phyloP scores from a whole-genome alignment of 768 basidiomycete genomes.

The Boletellus ananiceps region DNA sequence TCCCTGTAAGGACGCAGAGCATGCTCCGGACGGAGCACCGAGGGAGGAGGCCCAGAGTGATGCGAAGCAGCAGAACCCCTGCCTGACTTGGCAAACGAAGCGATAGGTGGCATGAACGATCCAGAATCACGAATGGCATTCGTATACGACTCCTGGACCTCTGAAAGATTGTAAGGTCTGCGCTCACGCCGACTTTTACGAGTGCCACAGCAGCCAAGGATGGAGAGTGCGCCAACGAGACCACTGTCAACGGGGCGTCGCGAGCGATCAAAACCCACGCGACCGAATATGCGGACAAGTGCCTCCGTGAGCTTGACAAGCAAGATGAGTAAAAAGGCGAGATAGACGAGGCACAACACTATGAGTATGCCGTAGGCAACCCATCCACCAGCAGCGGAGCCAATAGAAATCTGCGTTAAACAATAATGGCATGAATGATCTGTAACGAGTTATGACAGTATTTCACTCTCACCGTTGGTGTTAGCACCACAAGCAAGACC shows the following conservation, averaged over 20 bases:
- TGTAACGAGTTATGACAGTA: not conserved
- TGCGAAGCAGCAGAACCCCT: conserved; percentile 32
- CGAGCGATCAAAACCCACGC: conserved; percentile 81
- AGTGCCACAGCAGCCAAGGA: conserved; percentile 63
- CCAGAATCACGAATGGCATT: conserved; percentile 37
- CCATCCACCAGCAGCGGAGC: conserved; percentile 80
- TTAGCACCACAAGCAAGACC: conserved; percentile 85
- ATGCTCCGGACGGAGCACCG: conserved; percentile 75
- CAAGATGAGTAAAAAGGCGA: conserved; percentile 79
- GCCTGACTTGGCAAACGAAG: conserved; percentile 27
- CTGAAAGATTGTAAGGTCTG: conserved; percentile 22
- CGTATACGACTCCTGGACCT: conserved; percentile 26
- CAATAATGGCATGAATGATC: conserved; percentile 10
- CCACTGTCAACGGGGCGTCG: conserved; percentile 79
- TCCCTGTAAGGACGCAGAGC: conserved; percentile 71
- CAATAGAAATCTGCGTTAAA: conserved; percentile 72
- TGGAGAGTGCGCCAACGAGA: conserved; percentile 75
- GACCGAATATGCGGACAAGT: conserved; percentile 67
- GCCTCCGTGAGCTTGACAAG: conserved; percentile 83
- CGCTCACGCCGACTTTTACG: conserved; percentile 34
- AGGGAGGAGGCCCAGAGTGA: conserved; percentile 54
- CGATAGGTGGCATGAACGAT: conserved; percentile 45
- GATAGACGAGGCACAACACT: conserved; percentile 76
- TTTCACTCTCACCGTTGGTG: conserved; percentile 65
- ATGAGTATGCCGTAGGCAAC: conserved; percentile 90